These are phyloP conservation scores for Leishmania tropica DNA, from an alignment of 208 protist genomes.

Conservation along the genomic window DNA sequence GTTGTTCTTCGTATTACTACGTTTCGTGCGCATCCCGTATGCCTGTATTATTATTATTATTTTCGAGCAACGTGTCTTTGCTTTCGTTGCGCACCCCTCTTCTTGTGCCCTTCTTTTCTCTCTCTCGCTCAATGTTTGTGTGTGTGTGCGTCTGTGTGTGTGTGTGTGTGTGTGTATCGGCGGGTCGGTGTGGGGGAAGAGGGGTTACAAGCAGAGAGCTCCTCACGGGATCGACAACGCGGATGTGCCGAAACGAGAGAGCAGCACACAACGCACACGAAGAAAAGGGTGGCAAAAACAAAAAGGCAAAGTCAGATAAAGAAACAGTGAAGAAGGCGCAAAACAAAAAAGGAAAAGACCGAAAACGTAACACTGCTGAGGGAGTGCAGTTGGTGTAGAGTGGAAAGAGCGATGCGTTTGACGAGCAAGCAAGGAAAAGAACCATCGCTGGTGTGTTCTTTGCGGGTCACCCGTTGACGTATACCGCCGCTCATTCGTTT, in stretches of 20 bases:
- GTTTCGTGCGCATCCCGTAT: not conserved
- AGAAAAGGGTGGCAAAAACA: no score
- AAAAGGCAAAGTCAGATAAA: no score
- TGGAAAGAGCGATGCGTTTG: not conserved
- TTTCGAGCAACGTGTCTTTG: no score
- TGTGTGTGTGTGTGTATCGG: no score
- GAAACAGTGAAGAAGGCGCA: no score
- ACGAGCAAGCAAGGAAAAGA: not conserved
- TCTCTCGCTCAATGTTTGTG: no score
- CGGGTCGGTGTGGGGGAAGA: no score
- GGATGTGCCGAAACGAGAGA: not conserved
- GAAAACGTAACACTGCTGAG: not conserved
- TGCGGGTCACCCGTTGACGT: not conserved
- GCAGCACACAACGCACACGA: no score
- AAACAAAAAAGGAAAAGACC: not conserved
- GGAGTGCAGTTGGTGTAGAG: not conserved
- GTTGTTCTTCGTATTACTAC: not conserved
- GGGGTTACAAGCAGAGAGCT: not conserved
- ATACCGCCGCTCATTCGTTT: not conserved
- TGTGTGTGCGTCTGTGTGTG: no score
- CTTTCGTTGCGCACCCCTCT: no score
- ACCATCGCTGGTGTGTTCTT: not conserved
- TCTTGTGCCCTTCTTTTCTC: no score
- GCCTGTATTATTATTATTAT: no score
- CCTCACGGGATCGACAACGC: not conserved